A percentile compares a stretch with the other conserved stretches of the same genome.
Conservation (phyloP, 345 rosid genomes). For the Populus ilicifolia region DNA sequence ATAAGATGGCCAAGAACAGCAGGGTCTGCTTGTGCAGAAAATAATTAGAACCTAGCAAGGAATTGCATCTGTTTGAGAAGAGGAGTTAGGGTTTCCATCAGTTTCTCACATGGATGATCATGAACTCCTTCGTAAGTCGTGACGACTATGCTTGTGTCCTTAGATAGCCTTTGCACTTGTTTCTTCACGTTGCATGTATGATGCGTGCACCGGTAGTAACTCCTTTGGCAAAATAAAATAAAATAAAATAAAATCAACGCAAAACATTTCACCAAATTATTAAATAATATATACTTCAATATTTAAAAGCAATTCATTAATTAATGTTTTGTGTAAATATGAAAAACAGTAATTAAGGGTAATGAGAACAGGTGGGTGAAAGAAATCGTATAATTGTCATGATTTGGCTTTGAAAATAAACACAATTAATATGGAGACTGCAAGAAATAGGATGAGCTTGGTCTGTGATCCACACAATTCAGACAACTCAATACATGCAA, state of each 20-base stretch:
- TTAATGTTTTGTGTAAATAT: too few species aligned
- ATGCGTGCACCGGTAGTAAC: constrained; percentile 88
- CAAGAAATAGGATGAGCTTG: too few species aligned
- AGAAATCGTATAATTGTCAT: too few species aligned
- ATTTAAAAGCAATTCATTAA: too few species aligned
- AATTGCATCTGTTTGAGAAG: constrained; percentile 87
- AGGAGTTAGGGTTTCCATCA: constrained; percentile 89
- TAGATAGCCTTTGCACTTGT: constrained; percentile 81
- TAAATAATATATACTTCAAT: too few species aligned
- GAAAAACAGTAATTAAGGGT: too few species aligned
- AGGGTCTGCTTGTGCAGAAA: not conserved
- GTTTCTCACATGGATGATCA: constrained; percentile 85
- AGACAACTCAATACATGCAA: too few species aligned
- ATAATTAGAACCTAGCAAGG: constrained; percentile 49
- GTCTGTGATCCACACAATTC: too few species aligned
- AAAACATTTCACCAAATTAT: not conserved
- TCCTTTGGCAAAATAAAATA: constrained; percentile 34
- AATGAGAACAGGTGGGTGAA: too few species aligned
- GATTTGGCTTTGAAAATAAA: too few species aligned
- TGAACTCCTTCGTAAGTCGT: constrained; percentile 83
- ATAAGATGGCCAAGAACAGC: not conserved
- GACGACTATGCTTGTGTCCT: constrained; percentile 69
- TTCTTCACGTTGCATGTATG: constrained; percentile 96
- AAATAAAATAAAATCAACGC: not conserved
- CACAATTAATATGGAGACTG: too few species aligned